Evolutionary conservation across 495 filamentous ascomycete genomes (phyloP), one percentile per base, ranked within the genome.

Genomic region (Penicillium ucsense): DNA sequence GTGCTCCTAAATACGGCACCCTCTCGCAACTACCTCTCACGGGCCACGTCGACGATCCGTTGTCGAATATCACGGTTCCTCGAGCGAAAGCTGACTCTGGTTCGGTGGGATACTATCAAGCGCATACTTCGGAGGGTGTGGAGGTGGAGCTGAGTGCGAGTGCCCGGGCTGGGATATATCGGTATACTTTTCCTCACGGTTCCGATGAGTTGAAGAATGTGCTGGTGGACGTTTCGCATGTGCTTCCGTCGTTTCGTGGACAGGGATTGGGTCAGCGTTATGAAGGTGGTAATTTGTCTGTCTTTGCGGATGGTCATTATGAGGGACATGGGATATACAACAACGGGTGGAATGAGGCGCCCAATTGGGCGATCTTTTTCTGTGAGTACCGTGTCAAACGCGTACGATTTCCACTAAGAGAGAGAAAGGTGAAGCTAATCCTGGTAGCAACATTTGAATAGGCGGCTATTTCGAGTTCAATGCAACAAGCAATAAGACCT

Each of bases 1-100:
- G 84, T 8, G 82, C 83, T 3, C 83, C 84, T 2, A 88, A 86
- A 62, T 88, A 87, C 48, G 83, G 84, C 0, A 80, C 64, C 3
- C 79, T 88, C 11, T 70, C 77, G 4, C 84, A 88, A 52, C 70
- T 86, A 58, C 83, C 84, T 1, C 62, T 81, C 3, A 47, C 75
- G 0, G 75, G 78, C 2, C 63, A 72, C 11, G 56, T 81, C 46
- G 48, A 46, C 4, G 75, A 87, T 39, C 81, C 82, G 8, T 64
- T 85, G n/a, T 64, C 61, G 0, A 76, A 84, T 48, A 60, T 76
- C 20, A 78, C 76, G n/a, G 64, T 75, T 6, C 50, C 60, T 9
- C 67, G 81, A 50, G 64, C 64, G 32, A 61, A 62, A 4, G 57
- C 71, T 0, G 84, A 88, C 53, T 50, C 69, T 37, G 72, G 67